A percentile compares a stretch with the other conserved stretches of the same genome.
These are phyloP conservation scores for Pestalotiopsis sp. DNA, from an alignment of 2,329 filamentous ascomycete genomes.

Conservation along the genomic window DNA sequence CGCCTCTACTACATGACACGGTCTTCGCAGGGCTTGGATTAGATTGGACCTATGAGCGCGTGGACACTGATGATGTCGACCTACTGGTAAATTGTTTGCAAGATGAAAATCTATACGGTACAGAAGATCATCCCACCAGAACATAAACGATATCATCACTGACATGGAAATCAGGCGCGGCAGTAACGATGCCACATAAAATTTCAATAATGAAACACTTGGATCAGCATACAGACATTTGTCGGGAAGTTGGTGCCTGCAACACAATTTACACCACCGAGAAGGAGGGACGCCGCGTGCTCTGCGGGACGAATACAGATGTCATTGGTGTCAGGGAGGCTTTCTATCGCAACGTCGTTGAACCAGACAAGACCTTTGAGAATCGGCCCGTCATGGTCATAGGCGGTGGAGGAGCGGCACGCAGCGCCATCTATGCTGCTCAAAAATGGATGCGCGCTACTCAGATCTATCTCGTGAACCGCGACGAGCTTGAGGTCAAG, in stretches of 20 bases:
- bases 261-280: conserved; percentile 75
- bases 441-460: conserved; percentile 69
- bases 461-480: conserved; percentile 77
- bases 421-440: conserved; percentile 78
- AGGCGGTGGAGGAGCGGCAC: conserved; percentile 76
- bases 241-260: conserved; percentile 72
- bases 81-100: neutral
- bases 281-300: conserved; percentile 48
- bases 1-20: neutral
- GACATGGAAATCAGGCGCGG: conserved; percentile 51
- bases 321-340: conserved; percentile 77
- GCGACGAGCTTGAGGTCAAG: conserved; percentile 69
- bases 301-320: conserved; percentile 81
- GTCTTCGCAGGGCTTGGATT: neutral
- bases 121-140: neutral
- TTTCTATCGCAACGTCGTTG: conserved; percentile 59
- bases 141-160: no score
- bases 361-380: conserved; percentile 50
- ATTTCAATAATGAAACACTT: conserved; percentile 74
- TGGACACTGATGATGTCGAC: neutral
- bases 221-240: conserved; percentile 74
- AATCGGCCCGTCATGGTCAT: conserved; percentile 71
- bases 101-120: neutral
- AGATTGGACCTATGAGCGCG: neutral
- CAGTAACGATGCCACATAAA: conserved; percentile 85